Conservation (phyloP, 75 land plant species). For the Pinus tabuliformis region DNA sequence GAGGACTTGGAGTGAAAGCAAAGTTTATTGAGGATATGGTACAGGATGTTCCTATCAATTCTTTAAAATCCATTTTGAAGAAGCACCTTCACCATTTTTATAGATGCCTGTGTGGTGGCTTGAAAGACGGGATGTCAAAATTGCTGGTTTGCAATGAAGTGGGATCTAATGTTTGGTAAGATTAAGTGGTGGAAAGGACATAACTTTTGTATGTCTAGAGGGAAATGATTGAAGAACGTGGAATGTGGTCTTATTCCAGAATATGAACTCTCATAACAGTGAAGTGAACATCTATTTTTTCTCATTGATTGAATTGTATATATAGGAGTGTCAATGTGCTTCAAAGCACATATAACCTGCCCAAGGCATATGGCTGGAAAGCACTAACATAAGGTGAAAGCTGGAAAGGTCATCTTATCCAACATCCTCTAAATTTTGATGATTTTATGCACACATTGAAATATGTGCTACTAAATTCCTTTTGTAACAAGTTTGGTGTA, state of each 20-base stretch:
- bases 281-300: background rate
- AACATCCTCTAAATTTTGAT: background rate
- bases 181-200: background rate
- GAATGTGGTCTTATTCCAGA: too few relatives aligned
- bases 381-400: too few relatives aligned
- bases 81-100: background rate
- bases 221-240: background rate
- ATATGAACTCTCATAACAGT: background rate
- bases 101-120: background rate
- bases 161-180: background rate
- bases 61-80: background rate
- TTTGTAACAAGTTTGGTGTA: background rate
- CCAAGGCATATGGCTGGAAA: background rate
- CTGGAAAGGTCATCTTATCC: background rate
- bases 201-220: background rate
- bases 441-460: background rate
- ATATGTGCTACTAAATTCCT: background rate
- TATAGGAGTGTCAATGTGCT: background rate
- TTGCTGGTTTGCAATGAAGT: background rate
- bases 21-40: background rate
- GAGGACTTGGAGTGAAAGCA: constrained; percentile 1
- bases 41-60: background rate
- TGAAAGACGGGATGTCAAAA: background rate
- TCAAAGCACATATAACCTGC: background rate
- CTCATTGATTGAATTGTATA: background rate